These are phyloP conservation scores for Trichoderma gamsii DNA, from an alignment of 495 filamentous ascomycete species.

Conservation along the genomic window DNA sequence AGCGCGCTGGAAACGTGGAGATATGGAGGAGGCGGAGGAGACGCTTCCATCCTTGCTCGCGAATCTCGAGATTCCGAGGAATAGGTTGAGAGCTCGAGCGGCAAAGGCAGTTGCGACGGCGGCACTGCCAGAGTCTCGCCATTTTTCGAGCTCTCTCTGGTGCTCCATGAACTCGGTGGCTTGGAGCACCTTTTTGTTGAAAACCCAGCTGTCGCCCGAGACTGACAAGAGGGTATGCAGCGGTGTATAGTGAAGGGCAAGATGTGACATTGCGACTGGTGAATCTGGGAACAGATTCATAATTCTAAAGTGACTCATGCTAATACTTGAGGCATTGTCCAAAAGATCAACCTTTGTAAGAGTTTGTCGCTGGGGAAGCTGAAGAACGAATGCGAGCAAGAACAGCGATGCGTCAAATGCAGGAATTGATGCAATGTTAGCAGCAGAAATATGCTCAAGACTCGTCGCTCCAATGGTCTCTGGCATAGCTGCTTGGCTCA, in stretches of 20 bases:
- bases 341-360: slow-evolving; percentile 30
- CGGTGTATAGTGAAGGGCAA: slow-evolving; percentile 43
- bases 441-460: slow-evolving; percentile 28
- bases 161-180: slow-evolving; percentile 33
- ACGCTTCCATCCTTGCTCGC: slow-evolving; percentile 9
- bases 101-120: slow-evolving; percentile 29
- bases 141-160: slow-evolving; percentile 32
- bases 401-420: slow-evolving; percentile 34
- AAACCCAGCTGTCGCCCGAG: slow-evolving; percentile 44
- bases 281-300: slow-evolving; percentile 32
- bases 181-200: slow-evolving; percentile 37
- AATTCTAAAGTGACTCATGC: slow-evolving; percentile 29
- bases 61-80: slow-evolving; percentile 19
- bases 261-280: slow-evolving; percentile 39
- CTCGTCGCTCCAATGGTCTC: slow-evolving; percentile 15
- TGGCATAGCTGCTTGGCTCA: neutral
- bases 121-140: slow-evolving; percentile 25
- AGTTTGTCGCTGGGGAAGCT: slow-evolving; percentile 31
- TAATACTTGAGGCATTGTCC: slow-evolving; percentile 20
- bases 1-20: slow-evolving; percentile 17
- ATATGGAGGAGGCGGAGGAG: slow-evolving; percentile 13
- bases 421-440: slow-evolving; percentile 24
- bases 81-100: slow-evolving; percentile 27
- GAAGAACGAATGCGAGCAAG: slow-evolving; percentile 31
- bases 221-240: slow-evolving; percentile 43